Evolutionary conservation across 2,329 filamentous ascomycete species (phyloP).

Genomic region (Stromatinia cepivora): DNA sequence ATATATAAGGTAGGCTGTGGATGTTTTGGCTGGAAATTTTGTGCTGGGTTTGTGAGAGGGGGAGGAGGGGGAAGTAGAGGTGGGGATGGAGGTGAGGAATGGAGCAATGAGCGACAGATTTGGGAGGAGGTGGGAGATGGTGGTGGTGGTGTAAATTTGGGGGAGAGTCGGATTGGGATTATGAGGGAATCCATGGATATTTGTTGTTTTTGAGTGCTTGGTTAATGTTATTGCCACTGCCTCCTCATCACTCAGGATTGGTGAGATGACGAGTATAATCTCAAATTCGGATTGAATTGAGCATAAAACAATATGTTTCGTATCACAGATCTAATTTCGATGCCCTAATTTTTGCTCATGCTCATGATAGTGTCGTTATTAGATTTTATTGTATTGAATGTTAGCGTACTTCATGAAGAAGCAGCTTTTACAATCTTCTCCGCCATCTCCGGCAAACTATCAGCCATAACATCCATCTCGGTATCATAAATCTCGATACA

Average conservation of each 20-base stretch:
- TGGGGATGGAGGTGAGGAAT: too few species aligned
- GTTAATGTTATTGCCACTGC: not conserved
- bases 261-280: not conserved
- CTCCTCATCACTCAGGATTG: not conserved
- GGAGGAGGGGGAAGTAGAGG: too few species aligned
- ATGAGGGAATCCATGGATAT: not conserved
- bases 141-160: too few species aligned
- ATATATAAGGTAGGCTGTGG: too few species aligned
- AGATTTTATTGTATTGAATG: not conserved
- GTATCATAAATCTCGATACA: constrained; percentile 49
- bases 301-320: not conserved
- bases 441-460: constrained; percentile 51
- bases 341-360: too few species aligned
- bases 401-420: not conserved
- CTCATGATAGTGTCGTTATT: not conserved
- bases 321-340: not conserved
- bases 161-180: not conserved
- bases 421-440: constrained; percentile 38
- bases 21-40: too few species aligned
- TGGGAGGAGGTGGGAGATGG: too few species aligned
- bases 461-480: constrained; percentile 52
- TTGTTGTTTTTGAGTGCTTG: not conserved
- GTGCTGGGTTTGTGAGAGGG: too few species aligned
- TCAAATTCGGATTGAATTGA: too few species aligned
- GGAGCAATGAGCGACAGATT: too few species aligned